phyloP scores from a whole-genome alignment of 495 filamentous ascomycete species.

The Talaromyces ruber region DNA sequence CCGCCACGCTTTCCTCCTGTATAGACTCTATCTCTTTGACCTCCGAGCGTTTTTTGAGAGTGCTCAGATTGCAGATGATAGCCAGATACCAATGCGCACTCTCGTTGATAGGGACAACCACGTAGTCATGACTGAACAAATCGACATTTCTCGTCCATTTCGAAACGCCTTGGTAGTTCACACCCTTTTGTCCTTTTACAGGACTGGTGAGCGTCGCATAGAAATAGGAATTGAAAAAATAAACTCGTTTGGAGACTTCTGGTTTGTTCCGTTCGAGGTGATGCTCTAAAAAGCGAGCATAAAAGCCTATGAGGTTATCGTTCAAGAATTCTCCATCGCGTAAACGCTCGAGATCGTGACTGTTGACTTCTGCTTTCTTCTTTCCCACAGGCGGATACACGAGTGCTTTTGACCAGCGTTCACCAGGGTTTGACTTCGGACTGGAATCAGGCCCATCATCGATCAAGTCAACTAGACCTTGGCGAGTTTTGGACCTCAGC shows the following conservation, averaged over 20 bases:
- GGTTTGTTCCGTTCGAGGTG: constrained; percentile 46
- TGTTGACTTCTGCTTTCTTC: constrained; percentile 66
- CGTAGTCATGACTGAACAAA: constrained; percentile 76
- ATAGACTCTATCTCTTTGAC: constrained; percentile 15
- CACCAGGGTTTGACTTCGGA: neutral
- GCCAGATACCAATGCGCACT: constrained; percentile 87
- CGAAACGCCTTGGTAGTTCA: constrained; percentile 76
- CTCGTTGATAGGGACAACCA: constrained; percentile 89
- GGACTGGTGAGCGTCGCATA: constrained; percentile 62
- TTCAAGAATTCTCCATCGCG: constrained; percentile 85
- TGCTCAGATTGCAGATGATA: constrained; percentile 84
- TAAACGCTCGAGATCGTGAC: constrained; percentile 68
- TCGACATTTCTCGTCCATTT: constrained; percentile 86
- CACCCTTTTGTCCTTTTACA: constrained; percentile 43
- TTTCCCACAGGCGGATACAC: constrained; percentile 61
- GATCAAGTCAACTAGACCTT: constrained; percentile 5
- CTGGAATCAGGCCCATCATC: neutral
- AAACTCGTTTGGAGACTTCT: constrained; percentile 54
- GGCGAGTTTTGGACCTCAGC: constrained; percentile 26
- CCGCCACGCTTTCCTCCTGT: constrained; percentile 3
- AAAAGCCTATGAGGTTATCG: constrained; percentile 85
- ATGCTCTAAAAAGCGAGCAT: constrained; percentile 67
- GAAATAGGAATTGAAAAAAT: constrained; percentile 91
- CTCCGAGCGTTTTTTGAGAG: constrained; percentile 20
- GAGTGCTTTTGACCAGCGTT: constrained; percentile 41